Percentiles rank a stretch among this genome's conserved stretches.
These are phyloP conservation scores for Funneliformis caledonium DNA, from an alignment of 371 early-diverging fungal species.

Conservation along the genomic window DNA sequence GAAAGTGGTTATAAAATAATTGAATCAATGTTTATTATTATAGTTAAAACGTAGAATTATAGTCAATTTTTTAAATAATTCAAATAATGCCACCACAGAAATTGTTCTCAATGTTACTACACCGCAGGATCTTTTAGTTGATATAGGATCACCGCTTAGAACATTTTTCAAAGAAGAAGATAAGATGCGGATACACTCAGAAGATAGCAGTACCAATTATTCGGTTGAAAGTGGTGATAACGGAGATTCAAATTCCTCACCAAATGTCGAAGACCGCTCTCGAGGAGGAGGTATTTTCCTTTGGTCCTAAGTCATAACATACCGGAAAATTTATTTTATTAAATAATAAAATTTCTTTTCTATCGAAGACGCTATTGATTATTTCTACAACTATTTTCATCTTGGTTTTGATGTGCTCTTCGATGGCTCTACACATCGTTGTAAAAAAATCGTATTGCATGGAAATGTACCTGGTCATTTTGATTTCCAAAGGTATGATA, in stretches of 20 bases:
- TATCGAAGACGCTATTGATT: conserved; percentile 55
- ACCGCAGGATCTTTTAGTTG: conserved; percentile 73
- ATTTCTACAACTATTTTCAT: conserved; percentile 74
- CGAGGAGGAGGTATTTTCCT: conserved; percentile 26
- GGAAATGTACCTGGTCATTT: conserved; percentile 77
- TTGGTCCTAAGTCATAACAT: no score
- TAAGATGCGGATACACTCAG: conserved; percentile 74
- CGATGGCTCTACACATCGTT: conserved; percentile 68
- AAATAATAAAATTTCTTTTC: not conserved
- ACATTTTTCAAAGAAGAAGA: conserved; percentile 74
- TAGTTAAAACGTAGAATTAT: conserved; percentile 26
- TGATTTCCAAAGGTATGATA: conserved; percentile 67
- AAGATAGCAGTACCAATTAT: conserved; percentile 34
- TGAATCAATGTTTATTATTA: not conserved
- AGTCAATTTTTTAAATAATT: conserved; percentile 28
- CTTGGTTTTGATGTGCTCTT: conserved; percentile 77
- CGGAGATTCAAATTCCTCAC: conserved; percentile 42
- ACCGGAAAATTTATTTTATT: not conserved
- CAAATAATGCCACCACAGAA: conserved; percentile 42
- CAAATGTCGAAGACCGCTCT: conserved; percentile 43
- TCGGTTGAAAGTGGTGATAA: conserved; percentile 41
- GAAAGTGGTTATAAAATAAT: not conserved
- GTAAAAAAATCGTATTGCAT: conserved; percentile 77
- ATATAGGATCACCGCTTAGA: conserved; percentile 66
- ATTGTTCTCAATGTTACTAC: conserved; percentile 57